Conservation (phyloP, 495 filamentous ascomycete species). For the Parathielavia hyrcaniae region DNA sequence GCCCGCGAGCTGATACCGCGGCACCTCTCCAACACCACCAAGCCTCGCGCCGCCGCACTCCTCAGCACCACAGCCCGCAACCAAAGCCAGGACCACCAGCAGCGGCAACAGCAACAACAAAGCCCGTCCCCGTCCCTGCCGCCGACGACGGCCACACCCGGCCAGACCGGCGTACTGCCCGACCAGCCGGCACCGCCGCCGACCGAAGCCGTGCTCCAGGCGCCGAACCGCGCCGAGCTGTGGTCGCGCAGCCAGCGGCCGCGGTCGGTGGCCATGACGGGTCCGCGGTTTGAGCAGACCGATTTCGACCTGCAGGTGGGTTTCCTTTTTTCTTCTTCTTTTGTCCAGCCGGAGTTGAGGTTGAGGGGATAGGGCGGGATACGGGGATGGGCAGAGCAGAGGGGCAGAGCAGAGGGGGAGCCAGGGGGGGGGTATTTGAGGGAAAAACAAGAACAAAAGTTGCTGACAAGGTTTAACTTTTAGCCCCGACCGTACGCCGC, state of each 20-base stretch:
- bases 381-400: not conserved
- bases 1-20: slow-evolving; percentile 20
- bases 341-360: not conserved
- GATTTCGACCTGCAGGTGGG: slow-evolving; percentile 83
- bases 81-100: slow-evolving; percentile 16
- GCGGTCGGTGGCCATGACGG: slow-evolving; percentile 74
- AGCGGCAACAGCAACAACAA: not conserved
- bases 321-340: slow-evolving; percentile 16
- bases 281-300: slow-evolving; percentile 94
- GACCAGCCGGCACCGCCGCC: slow-evolving; percentile 45
- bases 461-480: not conserved
- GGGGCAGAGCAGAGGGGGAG: not conserved
- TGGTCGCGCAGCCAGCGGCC: slow-evolving; percentile 84
- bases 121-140: not conserved
- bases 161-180: slow-evolving; percentile 48
- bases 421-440: slow-evolving; percentile 11
- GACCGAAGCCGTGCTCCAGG: slow-evolving; percentile 55
- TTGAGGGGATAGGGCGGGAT: not conserved
- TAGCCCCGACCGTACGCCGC: slow-evolving; percentile 84
- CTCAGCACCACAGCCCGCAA: slow-evolving; percentile 31
- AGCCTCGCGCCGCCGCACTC: slow-evolving; percentile 22
- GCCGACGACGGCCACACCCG: slow-evolving; percentile 50
- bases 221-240: slow-evolving; percentile 72
- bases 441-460: not conserved
- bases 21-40: slow-evolving; percentile 31